Conservation (phyloP, 352 stramenopile genomes). For the Phytophthora sojae region DNA sequence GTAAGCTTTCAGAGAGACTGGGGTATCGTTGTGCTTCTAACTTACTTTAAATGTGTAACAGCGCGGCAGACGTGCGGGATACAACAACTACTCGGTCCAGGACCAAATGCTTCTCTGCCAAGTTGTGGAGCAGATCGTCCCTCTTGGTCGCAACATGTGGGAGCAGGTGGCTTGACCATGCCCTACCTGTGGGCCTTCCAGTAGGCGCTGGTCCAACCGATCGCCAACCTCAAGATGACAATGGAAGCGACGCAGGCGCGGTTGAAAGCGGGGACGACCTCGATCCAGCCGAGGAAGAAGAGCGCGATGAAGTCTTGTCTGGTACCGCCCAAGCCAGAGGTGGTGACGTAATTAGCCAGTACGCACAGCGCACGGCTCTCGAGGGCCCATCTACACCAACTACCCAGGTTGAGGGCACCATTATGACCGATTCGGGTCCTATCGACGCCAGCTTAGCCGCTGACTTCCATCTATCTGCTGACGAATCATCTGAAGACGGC, state of each 20-base stretch:
- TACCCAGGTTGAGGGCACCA: background rate
- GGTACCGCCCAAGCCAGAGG: background rate
- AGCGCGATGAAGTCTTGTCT: background rate
- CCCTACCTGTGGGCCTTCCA: too few relatives aligned
- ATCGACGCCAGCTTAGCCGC: background rate
- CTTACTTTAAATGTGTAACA: background rate
- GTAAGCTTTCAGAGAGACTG: too few relatives aligned
- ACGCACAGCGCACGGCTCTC: background rate
- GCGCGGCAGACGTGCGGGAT: background rate
- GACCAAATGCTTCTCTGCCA: conserved; percentile 4
- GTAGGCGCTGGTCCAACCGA: too few relatives aligned
- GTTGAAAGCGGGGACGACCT: background rate
- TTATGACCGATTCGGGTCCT: background rate
- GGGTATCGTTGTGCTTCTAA: background rate
- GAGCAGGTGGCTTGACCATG: conserved; percentile 5
- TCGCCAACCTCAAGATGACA: too few relatives aligned
- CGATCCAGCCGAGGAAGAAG: background rate
- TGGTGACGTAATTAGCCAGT: background rate
- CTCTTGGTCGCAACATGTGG: conserved; percentile 2
- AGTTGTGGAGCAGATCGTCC: background rate
- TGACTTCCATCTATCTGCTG: background rate
- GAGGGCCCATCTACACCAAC: too few relatives aligned
- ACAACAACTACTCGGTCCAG: background rate
- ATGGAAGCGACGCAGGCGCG: background rate
- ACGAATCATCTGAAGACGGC: background rate